Base-by-base conservation (phyloP, 768 basidiomycete species). In the Lentinula sp. region DNA sequence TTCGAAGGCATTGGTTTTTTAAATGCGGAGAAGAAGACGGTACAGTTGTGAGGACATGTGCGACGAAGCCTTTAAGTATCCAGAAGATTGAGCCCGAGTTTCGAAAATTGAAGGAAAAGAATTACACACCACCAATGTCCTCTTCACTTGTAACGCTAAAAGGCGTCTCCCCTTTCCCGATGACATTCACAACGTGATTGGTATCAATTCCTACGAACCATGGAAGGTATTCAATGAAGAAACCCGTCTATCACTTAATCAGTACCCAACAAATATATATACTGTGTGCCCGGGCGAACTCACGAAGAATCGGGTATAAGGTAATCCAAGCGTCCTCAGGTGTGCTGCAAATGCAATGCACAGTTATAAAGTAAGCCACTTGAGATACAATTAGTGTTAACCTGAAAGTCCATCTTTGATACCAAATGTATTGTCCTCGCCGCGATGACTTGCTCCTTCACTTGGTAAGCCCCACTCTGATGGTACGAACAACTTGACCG, bases 401-500 rank as follows among this genome's bases (percentile, higher is more conserved):
- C 43, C 46, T 11, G 28, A 18, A 39, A 59, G 34, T n/a, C 10
- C 34, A 16, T 59, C 58, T 15, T 59, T 59, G 31, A 2, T 15
- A 4, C 13, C 43, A 50, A 59, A 59, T 3, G 3, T 5, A 35
- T 50, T 50, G 15, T 34, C 58, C 48, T 50, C 45, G 3, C 48
- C 48, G 7, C 9, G 46, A 23, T 45, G 32, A 9, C 34, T 18
- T 11, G 53, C 53, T 13, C 58, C 58, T 23, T 31, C 48, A 35
- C 32, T 59, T n/a, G 35, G 34, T 21, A 35, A 10, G 5, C 58
- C 58, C 34, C 45, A 59, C 48, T 59, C 58, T 9, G 48, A 48
- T 5, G 58, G 58, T 6, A 50, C 48, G 34, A 59, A 59, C 23
- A 59, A 13, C 23, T 59, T 46, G 15, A 59, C 58, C 13, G 31